A percentile compares a stretch with the other conserved stretches of the same genome.
Conservation (phyloP, 1,284 basidiomycete species). For the Ceratobasidium sp. region DNA sequence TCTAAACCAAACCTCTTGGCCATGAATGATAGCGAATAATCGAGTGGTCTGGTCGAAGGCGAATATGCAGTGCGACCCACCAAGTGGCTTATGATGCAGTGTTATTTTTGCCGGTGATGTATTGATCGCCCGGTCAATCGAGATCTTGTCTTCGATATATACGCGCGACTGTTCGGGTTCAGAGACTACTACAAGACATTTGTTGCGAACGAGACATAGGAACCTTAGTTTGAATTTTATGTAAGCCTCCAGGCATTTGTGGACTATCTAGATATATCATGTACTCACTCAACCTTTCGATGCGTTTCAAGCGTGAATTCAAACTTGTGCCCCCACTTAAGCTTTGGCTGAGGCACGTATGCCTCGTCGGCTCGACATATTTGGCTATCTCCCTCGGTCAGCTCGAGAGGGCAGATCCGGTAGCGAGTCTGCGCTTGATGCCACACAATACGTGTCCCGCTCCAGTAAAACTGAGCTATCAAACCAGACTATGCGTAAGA, state of each 20-base stretch:
- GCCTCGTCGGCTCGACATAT: constrained; percentile 33
- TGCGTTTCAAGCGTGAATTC: constrained; percentile 1
- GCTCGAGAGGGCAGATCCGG: constrained; percentile 38
- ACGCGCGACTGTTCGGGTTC: constrained; percentile 11
- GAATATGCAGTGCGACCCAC: constrained; percentile 20
- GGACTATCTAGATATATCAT: neutral
- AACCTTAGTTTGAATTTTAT: neutral
- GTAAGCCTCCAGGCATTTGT: neutral
- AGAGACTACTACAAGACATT: constrained; percentile 28
- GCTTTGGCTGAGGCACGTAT: constrained; percentile 34
- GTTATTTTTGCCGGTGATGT: neutral
- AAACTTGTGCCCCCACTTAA: constrained; percentile 20
- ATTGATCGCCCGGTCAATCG: constrained; percentile 17
- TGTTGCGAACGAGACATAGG: constrained; percentile 23
- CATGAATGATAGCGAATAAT: constrained; percentile 30
- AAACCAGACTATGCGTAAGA: neutral
- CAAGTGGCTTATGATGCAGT: constrained; percentile 18
- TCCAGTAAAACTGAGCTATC: constrained; percentile 16
- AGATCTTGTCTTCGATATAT: constrained; percentile 31
- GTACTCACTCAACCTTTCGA: constrained; percentile 24
- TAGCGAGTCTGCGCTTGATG: constrained; percentile 12
- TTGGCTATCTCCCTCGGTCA: constrained; percentile 43
- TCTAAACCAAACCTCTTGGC: constrained; percentile 4
- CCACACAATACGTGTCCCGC: neutral
- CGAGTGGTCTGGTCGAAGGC: constrained; percentile 31